Evolutionary conservation across 2,329 filamentous ascomycete species (phyloP).

Genomic region (Pseudocercospora vitis): DNA sequence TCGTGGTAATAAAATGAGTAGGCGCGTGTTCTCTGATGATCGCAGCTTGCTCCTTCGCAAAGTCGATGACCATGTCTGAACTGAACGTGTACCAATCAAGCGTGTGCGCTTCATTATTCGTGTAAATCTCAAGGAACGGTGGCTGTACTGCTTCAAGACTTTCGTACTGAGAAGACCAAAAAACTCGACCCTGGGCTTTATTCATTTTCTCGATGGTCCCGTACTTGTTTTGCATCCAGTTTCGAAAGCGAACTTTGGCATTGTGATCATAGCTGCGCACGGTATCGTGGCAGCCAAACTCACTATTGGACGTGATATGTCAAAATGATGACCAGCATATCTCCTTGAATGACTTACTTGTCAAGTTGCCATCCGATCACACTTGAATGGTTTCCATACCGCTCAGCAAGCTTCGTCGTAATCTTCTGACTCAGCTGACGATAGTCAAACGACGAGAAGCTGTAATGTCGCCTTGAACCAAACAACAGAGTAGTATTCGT

Average conservation of each 20-base stretch:
- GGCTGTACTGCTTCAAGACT: slow-evolving; percentile 29
- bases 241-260: slow-evolving; percentile 27
- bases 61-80: slow-evolving; percentile 31
- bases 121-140: slow-evolving; percentile 30
- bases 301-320: too few relatives aligned
- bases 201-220: slow-evolving; percentile 30
- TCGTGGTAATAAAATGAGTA: slow-evolving; percentile 26
- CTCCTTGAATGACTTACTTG: slow-evolving; percentile 11
- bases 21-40: slow-evolving; percentile 26
- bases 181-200: slow-evolving; percentile 28
- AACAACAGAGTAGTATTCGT: slow-evolving; percentile 28
- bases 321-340: not conserved
- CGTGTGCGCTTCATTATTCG: slow-evolving; percentile 29
- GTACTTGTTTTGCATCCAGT: slow-evolving; percentile 30
- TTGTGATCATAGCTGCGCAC: slow-evolving; percentile 30
- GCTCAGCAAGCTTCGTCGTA: slow-evolving; percentile 27
- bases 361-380: slow-evolving; percentile 30
- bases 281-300: slow-evolving; percentile 32
- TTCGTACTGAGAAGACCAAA: slow-evolving; percentile 31
- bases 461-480: slow-evolving; percentile 28
- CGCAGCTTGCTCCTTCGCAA: slow-evolving; percentile 28
- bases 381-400: slow-evolving; percentile 27
- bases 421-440: slow-evolving; percentile 28
- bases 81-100: slow-evolving; percentile 31
- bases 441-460: slow-evolving; percentile 31